These are phyloP conservation scores for Sugiyamaella americana DNA, from an alignment of 805 yeast genomes.

Conservation along the genomic window DNA sequence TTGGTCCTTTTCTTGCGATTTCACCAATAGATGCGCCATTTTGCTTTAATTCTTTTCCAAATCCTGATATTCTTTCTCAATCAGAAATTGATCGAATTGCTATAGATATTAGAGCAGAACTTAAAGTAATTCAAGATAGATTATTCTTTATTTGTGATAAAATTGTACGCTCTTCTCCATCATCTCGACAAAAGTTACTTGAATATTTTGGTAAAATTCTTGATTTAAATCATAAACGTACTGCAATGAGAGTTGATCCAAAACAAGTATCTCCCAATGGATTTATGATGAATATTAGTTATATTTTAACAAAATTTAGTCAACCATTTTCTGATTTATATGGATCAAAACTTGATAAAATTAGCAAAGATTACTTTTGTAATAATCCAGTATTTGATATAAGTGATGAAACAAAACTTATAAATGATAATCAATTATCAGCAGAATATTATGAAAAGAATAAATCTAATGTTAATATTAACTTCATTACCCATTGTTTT, in stretches of 20 bases:
- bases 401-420: constrained; percentile 74
- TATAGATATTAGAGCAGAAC: constrained; percentile 25
- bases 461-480: constrained; percentile 28
- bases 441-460: constrained; percentile 45
- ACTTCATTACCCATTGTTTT: constrained; percentile 90
- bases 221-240: constrained; percentile 78
- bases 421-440: constrained; percentile 68
- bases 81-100: constrained; percentile 13
- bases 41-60: constrained; percentile 20
- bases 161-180: constrained; percentile 65
- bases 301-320: constrained; percentile 63
- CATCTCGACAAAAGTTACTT: constrained; percentile 58
- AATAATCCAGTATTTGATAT: constrained; percentile 52
- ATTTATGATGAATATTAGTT: constrained; percentile 69
- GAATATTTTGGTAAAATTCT: constrained; percentile 65
- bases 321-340: constrained; percentile 74
- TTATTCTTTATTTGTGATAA: constrained; percentile 66
- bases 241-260: constrained; percentile 53
- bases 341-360: constrained; percentile 65
- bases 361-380: constrained; percentile 64
- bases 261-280: constrained; percentile 68
- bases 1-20: constrained; percentile 72
- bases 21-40: constrained; percentile 50
- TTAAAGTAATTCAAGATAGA: constrained; percentile 39
- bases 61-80: constrained; percentile 19